A percentile compares a stretch with the other conserved stretches of the same genome.
phyloP scores from a whole-genome alignment of 2,329 filamentous ascomycete species.

The Aspergillus aculeatinus region DNA sequence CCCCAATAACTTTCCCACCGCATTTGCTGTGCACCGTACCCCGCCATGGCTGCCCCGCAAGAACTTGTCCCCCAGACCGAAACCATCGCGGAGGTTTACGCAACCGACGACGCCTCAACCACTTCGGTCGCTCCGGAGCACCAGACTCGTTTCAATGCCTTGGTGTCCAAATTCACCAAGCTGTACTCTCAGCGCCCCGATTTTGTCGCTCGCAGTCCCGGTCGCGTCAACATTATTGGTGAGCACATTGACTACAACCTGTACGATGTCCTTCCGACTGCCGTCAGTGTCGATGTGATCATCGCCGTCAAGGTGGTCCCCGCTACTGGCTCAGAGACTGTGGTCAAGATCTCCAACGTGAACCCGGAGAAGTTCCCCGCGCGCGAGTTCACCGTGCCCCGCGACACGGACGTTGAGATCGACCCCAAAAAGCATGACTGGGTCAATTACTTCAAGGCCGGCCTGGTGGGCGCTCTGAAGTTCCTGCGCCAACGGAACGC shows the following conservation, averaged over 20 bases:
- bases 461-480: slow-evolving; percentile 76
- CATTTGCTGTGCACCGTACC: slow-evolving; percentile 15
- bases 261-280: slow-evolving; percentile 94
- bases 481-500: slow-evolving; percentile 68
- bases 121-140: slow-evolving; percentile 66
- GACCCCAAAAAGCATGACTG: slow-evolving; percentile 85
- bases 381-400: slow-evolving; percentile 70
- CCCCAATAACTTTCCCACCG: neutral
- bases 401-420: slow-evolving; percentile 67
- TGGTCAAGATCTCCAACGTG: slow-evolving; percentile 78
- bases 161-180: slow-evolving; percentile 69
- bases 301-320: slow-evolving; percentile 68
- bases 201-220: slow-evolving; percentile 86
- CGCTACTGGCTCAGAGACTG: slow-evolving; percentile 49
- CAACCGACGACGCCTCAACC: slow-evolving; percentile 73
- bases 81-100: slow-evolving; percentile 80
- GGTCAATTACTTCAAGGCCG: slow-evolving; percentile 98
- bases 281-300: slow-evolving; percentile 85
- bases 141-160: slow-evolving; percentile 69
- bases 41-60: slow-evolving; percentile 41
- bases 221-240: slow-evolving; percentile 96
- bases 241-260: slow-evolving; percentile 99
- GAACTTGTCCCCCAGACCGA: slow-evolving; percentile 69
- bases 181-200: slow-evolving; percentile 69
- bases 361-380: slow-evolving; percentile 71